A percentile compares a stretch with the other conserved stretches of the same genome.
These are phyloP conservation scores for Fusarium musae DNA, from an alignment of 2,329 filamentous ascomycete genomes.

Conservation along the genomic window DNA sequence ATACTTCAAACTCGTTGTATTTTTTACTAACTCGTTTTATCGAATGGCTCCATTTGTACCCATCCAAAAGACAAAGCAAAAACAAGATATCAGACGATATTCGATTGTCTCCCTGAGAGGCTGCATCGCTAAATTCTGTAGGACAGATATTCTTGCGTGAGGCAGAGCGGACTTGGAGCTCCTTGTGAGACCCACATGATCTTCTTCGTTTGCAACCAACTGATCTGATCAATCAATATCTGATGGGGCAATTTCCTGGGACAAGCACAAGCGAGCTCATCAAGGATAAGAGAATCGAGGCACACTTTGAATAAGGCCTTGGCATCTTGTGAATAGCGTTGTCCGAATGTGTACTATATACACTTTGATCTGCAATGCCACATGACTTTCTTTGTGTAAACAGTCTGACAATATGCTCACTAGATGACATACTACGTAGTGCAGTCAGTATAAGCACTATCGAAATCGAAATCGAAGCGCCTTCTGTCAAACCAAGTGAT, in stretches of 20 bases:
- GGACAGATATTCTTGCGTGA: constrained; percentile 1
- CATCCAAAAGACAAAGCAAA: neutral
- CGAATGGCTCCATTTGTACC: neutral
- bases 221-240: constrained; percentile 21
- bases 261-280: constrained; percentile 9
- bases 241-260: neutral
- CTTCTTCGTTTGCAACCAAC: constrained; percentile 3
- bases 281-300: neutral
- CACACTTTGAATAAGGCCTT: neutral
- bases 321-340: neutral
- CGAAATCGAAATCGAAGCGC: neutral
- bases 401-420: neutral
- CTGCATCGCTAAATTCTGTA: neutral
- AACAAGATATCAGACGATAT: constrained; percentile 2
- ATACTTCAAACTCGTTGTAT: neutral
- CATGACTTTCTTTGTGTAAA: neutral
- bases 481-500: neutral
- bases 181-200: constrained; percentile 15
- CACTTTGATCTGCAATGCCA: neutral
- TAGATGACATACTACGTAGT: neutral
- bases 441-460: neutral
- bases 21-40: neutral
- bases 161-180: constrained; percentile 22
- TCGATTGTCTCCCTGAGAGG: neutral
- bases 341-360: neutral